Evolutionary conservation across 2,329 filamentous ascomycete genomes (phyloP), one percentile per base, ranked within the genome.

Genomic region (Thielaviopsis musarum): DNA sequence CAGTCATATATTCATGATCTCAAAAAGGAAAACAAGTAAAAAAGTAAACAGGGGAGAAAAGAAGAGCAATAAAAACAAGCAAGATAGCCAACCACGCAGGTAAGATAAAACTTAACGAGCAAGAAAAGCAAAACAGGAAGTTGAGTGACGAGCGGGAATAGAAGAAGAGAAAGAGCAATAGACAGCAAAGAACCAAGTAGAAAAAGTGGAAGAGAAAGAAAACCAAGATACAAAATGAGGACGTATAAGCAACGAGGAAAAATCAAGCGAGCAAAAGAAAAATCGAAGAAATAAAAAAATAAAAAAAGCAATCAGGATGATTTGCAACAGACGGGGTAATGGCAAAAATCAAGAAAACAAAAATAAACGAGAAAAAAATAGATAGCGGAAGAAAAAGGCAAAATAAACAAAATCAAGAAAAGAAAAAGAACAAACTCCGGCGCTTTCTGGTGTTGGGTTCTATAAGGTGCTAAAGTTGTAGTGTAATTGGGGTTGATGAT

Each of bases 1-100:
- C 19, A 61, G 59, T 61, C 59, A 54, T 61, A 58, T 61, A 61
- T 61, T 61, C 59, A 61, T 61, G 28, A 60, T 34, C 30, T 34
- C 30, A 34, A 34, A 34, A 34, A 34, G 30, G 10, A 34, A 34
- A 26, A 26, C 24, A 26, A 30, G n/a, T 28, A 58, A 34, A 34
- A 34, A 34, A 34, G 30, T 10, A 34, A 34, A 28, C 15, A 52
- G 48, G 30, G 6, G 30, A 34, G 13, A 54, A 54, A 48, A 49
- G 30, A 34, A 49, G 30, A 59, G 52, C 41, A 59, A 38, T 21
- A 48, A 45, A 34, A 34, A 34, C 6, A 12, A 34, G 30, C 30
- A 34, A 34, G 10, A 34, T 34, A 34, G 30, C 30, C 30, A 34
- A 34, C 30, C 30, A 12, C 10, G 30, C 30, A 34, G 30, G 30